Conservation (phyloP, 2,329 filamentous ascomycete genomes). For the Aspergillus glaucus region DNA sequence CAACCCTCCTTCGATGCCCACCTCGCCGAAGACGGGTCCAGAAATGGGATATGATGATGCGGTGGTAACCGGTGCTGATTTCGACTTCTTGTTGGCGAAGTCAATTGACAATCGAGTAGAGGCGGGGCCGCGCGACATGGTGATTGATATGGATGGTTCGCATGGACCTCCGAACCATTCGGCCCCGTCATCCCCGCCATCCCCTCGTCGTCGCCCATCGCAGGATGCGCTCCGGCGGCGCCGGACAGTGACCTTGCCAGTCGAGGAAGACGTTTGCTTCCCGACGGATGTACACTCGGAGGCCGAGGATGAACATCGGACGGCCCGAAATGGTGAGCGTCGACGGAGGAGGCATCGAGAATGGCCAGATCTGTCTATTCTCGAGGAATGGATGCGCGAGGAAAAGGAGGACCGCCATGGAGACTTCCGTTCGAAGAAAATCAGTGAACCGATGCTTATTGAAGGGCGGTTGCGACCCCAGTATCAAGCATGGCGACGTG, state of each 20-base stretch:
- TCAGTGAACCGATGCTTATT: conserved; percentile 87
- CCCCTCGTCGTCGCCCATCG: conserved; percentile 31
- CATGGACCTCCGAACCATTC: conserved; percentile 14
- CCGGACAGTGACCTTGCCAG: conserved; percentile 56
- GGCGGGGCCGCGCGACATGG: conserved; percentile 30
- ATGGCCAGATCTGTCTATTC: conserved; percentile 77
- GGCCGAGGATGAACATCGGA: conserved; percentile 57
- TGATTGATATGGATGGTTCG: conserved; percentile 41
- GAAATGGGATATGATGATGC: conserved; percentile 52
- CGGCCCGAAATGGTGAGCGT: conserved; percentile 41
- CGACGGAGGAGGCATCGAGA: conserved; percentile 59
- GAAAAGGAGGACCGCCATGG: conserved; percentile 86
- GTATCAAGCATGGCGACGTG: conserved; percentile 73
- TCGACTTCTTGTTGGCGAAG: conserved; percentile 32
- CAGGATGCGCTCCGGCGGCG: conserved; percentile 41
- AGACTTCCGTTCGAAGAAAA: conserved; percentile 77
- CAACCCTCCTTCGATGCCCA: conserved; percentile 58
- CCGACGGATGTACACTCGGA: conserved; percentile 74
- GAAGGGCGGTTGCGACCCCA: conserved; percentile 81
- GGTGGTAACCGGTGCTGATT: conserved; percentile 38
- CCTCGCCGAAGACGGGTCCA: conserved; percentile 50
- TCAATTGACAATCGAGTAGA: conserved; percentile 32
- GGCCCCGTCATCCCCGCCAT: conserved; percentile 35
- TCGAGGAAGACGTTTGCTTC: conserved; percentile 88
- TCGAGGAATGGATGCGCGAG: conserved; percentile 84